A percentile compares a stretch with the other conserved stretches of the same genome.
phyloP scores from a whole-genome alignment of 2,329 filamentous ascomycete species.

The Penicillium sp. region DNA sequence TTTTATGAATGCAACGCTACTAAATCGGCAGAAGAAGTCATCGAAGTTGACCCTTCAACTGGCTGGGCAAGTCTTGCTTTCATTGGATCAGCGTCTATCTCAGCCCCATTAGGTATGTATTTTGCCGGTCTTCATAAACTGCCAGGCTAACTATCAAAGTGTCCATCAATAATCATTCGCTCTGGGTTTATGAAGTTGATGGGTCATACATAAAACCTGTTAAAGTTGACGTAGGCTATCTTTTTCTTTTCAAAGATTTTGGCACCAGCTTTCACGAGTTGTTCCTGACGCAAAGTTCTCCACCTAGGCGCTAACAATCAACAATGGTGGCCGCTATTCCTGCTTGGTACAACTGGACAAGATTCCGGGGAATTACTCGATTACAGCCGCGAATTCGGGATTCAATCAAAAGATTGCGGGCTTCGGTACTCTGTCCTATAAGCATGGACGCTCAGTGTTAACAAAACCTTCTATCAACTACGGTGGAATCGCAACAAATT shows the following conservation, averaged over 20 bases:
- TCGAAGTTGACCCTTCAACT: background rate
- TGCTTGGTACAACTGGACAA: conserved; percentile 31
- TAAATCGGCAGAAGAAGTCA: background rate
- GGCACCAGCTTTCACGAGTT: background rate
- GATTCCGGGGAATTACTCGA: conserved; percentile 6
- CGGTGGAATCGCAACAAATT: conserved; percentile 10
- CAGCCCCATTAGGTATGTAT: background rate
- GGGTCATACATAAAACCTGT: background rate
- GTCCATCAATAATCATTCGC: background rate
- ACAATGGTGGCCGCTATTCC: conserved; percentile 22
- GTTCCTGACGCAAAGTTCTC: background rate
- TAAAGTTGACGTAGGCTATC: background rate
- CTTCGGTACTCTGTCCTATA: conserved; percentile 49
- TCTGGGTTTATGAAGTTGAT: background rate
- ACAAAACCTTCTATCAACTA: conserved; percentile 16
- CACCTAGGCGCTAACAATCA: background rate
- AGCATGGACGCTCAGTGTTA: conserved; percentile 32
- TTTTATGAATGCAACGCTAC: background rate
- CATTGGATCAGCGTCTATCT: background rate
- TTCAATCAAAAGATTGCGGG: conserved; percentile 55
- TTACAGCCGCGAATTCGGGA: conserved; percentile 27
- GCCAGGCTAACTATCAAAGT: background rate
- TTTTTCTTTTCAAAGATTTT: background rate
- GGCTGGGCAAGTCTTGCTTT: background rate
- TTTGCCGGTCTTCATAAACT: background rate